Evolutionary conservation across 225 moss, liverwort and hornwort genomes (phyloP).

Genomic region (Sphagnum tenellum): DNA sequence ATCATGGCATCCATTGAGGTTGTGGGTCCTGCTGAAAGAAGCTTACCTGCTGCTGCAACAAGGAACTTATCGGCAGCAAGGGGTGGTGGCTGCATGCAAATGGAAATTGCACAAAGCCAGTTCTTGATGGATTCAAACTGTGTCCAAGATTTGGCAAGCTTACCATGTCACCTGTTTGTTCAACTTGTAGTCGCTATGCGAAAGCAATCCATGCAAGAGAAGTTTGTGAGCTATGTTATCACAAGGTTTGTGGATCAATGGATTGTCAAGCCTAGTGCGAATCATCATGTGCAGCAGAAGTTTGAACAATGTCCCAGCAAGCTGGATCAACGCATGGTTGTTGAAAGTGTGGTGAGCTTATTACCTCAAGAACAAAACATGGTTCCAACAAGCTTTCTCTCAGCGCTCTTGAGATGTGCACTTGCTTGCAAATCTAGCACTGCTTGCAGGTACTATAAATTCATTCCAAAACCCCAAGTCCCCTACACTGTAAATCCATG

Average conservation of each 20-base stretch:
- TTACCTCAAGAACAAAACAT: constrained; percentile 49
- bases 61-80: constrained; percentile 23
- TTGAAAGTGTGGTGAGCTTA: constrained; percentile 49
- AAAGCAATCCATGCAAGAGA: constrained; percentile 68
- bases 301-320: constrained; percentile 15
- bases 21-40: constrained; percentile 45
- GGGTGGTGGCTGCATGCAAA: constrained; percentile 48
- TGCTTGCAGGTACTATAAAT: constrained; percentile 32
- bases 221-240: constrained; percentile 66
- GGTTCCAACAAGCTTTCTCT: constrained; percentile 67
- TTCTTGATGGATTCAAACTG: constrained; percentile 38
- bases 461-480: no score
- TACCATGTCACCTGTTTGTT: constrained; percentile 58
- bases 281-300: constrained; percentile 28
- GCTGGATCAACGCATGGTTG: constrained; percentile 29
- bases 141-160: constrained; percentile 70
- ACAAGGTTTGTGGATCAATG: constrained; percentile 68
- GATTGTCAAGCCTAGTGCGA: constrained; percentile 27
- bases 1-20: constrained; percentile 70
- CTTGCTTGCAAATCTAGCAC: constrained; percentile 39
- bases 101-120: constrained; percentile 16
- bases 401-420: constrained; percentile 56
- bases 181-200: constrained; percentile 50
- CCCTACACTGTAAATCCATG: no score
- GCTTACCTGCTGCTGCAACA: constrained; percentile 1